Evolutionary conservation across 169 alveolate genomes (phyloP).

Genomic region (Cryptosporidium sp.): DNA sequence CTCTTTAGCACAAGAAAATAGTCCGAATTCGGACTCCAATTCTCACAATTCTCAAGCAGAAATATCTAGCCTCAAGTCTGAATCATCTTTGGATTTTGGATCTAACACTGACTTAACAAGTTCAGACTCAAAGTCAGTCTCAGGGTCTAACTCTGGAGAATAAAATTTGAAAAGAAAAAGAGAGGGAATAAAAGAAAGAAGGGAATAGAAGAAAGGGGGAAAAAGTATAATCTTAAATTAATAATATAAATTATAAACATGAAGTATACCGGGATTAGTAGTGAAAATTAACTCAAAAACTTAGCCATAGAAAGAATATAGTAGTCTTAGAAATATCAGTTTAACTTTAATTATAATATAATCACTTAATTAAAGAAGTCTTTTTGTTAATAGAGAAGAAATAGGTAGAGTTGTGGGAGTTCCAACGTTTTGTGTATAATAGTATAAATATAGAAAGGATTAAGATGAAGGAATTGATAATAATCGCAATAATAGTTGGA

Average conservation of each 20-base stretch:
- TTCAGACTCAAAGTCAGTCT: not conserved
- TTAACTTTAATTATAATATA: slow-evolving; percentile 16
- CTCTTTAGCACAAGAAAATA: not conserved
- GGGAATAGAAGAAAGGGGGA: not conserved
- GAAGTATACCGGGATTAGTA: not conserved
- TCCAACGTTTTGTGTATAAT: slow-evolving; percentile 38
- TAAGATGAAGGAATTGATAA: slow-evolving; percentile 24
- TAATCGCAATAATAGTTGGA: slow-evolving; percentile 34
- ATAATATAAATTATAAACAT: too few relatives aligned
- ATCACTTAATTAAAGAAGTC: slow-evolving; percentile 17
- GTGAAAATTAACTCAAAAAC: not conserved
- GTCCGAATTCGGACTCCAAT: not conserved
- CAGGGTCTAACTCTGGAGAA: too few relatives aligned
- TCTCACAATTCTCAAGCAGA: not conserved
- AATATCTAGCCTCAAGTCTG: not conserved
- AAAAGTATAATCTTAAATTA: too few relatives aligned
- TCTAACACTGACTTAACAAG: not conserved
- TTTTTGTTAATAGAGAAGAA: slow-evolving; percentile 34
- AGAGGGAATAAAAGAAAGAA: too few relatives aligned
- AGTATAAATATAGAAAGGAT: slow-evolving; percentile 13
- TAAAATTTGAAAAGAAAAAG: too few relatives aligned
- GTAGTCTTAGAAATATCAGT: not conserved
- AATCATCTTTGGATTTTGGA: not conserved
- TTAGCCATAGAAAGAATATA: not conserved
- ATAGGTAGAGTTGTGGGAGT: slow-evolving; percentile 20